Evolutionary conservation across 2,329 filamentous ascomycete genomes (phyloP), one percentile per base, ranked within the genome.

Genomic region (Sclerotinia glacialis): DNA sequence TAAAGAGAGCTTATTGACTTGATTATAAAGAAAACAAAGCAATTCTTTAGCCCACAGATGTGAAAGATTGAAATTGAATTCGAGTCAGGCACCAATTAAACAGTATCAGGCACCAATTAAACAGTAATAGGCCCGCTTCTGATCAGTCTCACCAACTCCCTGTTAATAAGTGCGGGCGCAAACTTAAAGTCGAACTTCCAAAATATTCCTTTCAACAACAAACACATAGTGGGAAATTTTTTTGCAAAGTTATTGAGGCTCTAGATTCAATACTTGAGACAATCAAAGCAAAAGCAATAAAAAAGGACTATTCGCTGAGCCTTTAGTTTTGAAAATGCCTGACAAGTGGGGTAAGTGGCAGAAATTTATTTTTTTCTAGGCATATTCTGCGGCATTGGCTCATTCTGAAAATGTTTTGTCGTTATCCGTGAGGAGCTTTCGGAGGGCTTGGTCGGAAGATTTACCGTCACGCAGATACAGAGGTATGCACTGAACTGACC

Each of bases 341-440:
- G 69, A 75, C 63, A 75, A 75, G 69, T 77, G 75, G 75, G 75
- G 75, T 77, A 68, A 73, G 75, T 76, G 63, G 59, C 46, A 65
- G 66, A 56, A 60, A 68, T 67, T 67, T 49, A 64, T 71, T 69
- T 55, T 65, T n/a, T 23, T 21, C 16, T 16, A 3, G 53, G 11
- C 34, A 12, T 47, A 28, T 47, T 59, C 56, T 47, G 42, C 26
- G 28, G 28, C 5, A 11, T 34, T 49, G 44, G 60, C 49, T 44
- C 18, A 52, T 46, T 40, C 37, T n/a, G 23, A 37, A 50, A 16
- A 46, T 55, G 4, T 53, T 37, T 55, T 40, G 5, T 40, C 52
- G 40, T 23, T 55, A 40, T 37, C 52, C 40, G 52, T 58, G 44
- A 66, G 50, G 50, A 65, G 40, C 47, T 31, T 60, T 44, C 49